Base-by-base conservation (phyloP, 129 eudicot species). In the Calendula officinalis region DNA sequence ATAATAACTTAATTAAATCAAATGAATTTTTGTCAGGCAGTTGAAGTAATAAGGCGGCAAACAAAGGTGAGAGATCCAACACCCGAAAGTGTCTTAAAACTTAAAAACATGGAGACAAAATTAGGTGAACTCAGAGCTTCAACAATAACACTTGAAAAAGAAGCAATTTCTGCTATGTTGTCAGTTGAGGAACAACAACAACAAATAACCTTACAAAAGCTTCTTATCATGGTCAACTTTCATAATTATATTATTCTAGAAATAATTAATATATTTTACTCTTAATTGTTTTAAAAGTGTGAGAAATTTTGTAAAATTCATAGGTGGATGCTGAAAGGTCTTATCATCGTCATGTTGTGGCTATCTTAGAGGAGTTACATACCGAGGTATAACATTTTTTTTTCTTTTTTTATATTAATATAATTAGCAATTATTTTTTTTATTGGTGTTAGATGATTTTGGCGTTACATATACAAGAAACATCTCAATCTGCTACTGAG, bases 111-210 rank as follows among this genome's bases (percentile, higher is more conserved):
- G 58, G 99, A 85, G 69, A 69, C 75, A 36, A 83, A 43, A 69
- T 60, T 92, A 79, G 62, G 70, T 12, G 96, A 88, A 52, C 84
- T 88, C 46, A 81, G 81, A 65, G 76, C 92, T 47, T 78, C 96
- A 55, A 60, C 85, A 87, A 63, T 64, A 68, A 67, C 86, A 49
- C 95, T 92, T 68, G 87, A 89, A 46, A 83, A 69, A 74, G 99
- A 92, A 81, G 96, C 99, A 39, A 76, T 83, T 53, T 68, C 81
- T 46, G 99, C 99, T 17, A 92, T 92, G 99, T 67, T 75, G 68
- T 81, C 95, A 2, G 99, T 92, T 15, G 96, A 92, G 86, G 89
- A 84, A 71, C 85, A 88, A 56, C 99, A 92, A 76, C 95, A 92
- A 77, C 79, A 85, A 64, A 47, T 77, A 66, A 88, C 96, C 73